These are phyloP conservation scores for Ilex aquifolium DNA, from an alignment of 257 asterid genomes.

Conservation along the genomic window DNA sequence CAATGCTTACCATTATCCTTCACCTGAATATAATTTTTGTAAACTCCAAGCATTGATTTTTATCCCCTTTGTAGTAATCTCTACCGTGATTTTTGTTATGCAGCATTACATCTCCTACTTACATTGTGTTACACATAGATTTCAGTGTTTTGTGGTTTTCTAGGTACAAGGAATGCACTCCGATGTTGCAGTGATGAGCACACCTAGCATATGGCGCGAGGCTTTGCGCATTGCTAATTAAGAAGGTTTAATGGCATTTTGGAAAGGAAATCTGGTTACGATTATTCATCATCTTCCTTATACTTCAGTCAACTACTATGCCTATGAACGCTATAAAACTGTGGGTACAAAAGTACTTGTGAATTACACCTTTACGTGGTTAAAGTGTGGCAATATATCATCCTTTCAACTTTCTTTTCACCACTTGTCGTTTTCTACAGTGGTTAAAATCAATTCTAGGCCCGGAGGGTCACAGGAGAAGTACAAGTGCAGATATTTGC, in stretches of 20 bases:
- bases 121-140: too few relatives aligned
- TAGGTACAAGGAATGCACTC: too few relatives aligned
- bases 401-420: too few relatives aligned
- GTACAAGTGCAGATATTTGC: conserved; percentile 36
- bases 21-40: too few relatives aligned
- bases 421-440: conserved; percentile 26
- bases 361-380: too few relatives aligned
- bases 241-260: conserved; percentile 89
- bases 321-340: conserved; percentile 69
- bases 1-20: too few relatives aligned
- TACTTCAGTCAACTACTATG: conserved; percentile 72
- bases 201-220: conserved; percentile 70
- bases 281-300: conserved; percentile 89
- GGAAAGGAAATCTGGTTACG: conserved; percentile 97
- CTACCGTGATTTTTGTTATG: too few relatives aligned
- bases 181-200: conserved; percentile 65
- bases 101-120: too few relatives aligned
- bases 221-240: conserved; percentile 63
- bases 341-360: conserved; percentile 19
- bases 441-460: conserved; percentile 60
- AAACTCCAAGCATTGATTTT: too few relatives aligned
- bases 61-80: too few relatives aligned
- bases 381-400: too few relatives aligned
- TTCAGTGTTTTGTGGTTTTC: not conserved
- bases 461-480: conserved; percentile 35